Conservation (phyloP, 1,284 basidiomycete species). For the Apiotrichum montevideense region DNA sequence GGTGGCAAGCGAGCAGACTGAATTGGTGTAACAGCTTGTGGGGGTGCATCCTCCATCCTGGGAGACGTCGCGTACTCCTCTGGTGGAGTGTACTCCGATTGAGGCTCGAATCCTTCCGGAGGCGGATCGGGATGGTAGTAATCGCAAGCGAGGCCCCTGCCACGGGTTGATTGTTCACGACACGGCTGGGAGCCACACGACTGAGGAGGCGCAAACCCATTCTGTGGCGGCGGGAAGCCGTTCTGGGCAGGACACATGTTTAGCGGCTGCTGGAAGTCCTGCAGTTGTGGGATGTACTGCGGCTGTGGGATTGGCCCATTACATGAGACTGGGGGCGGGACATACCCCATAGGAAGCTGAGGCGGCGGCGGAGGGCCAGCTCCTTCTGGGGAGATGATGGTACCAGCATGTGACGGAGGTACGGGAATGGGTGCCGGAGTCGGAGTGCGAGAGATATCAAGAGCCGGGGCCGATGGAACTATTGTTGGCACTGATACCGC, state of each 20-base stretch:
- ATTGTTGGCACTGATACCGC: slow-evolving; percentile 1
- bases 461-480: neutral
- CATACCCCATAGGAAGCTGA: neutral
- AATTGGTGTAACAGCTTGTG: too few species aligned
- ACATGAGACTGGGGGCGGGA: neutral
- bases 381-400: neutral
- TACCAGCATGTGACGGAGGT: neutral
- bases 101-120: too few species aligned
- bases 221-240: neutral
- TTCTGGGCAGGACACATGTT: neutral
- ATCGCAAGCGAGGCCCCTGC: too few species aligned
- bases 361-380: neutral
- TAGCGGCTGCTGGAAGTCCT: neutral
- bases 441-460: too few species aligned
- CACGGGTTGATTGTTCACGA: too few species aligned
- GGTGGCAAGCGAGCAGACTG: too few species aligned
- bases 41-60: too few species aligned
- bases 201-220: neutral
- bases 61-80: too few species aligned
- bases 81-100: too few species aligned
- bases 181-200: neutral
- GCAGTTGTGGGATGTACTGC: neutral
- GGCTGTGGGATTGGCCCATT: too few species aligned
- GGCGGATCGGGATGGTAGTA: too few species aligned
- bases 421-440: slow-evolving; percentile 5